Evolutionary conservation across 1,139 yeast genomes (phyloP).

Genomic region (Suhomyces anneliseae): DNA sequence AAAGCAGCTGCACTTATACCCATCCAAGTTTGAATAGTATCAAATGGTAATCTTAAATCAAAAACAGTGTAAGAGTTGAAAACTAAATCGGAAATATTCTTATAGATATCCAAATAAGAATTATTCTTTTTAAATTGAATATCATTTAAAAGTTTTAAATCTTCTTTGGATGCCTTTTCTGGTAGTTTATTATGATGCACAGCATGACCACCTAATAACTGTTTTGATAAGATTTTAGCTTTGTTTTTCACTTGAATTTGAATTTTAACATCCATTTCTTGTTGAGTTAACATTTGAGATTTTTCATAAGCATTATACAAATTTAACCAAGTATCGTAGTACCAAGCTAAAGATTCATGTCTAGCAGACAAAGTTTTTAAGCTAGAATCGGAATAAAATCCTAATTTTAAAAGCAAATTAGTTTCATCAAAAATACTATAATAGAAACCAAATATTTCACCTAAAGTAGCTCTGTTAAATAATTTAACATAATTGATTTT

Average conservation of each 20-base stretch:
- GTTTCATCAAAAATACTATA: constrained; percentile 26
- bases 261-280: constrained; percentile 26
- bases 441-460: constrained; percentile 23
- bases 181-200: constrained; percentile 1
- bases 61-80: constrained; percentile 50
- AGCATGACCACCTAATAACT: constrained; percentile 24
- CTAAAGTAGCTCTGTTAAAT: constrained; percentile 16
- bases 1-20: constrained; percentile 45
- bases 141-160: constrained; percentile 28
- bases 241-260: constrained; percentile 30
- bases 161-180: constrained; percentile 20
- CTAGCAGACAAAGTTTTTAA: constrained; percentile 17
- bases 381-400: constrained; percentile 16
- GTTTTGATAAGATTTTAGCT: constrained; percentile 39
- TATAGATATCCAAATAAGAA: constrained; percentile 43
- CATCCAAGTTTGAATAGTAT: constrained; percentile 50
- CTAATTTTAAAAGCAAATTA: constrained; percentile 22
- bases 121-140: constrained; percentile 41
- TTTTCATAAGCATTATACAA: constrained; percentile 23
- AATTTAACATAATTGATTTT: constrained; percentile 12
- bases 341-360: constrained; percentile 30
- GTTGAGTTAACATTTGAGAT: constrained; percentile 18
- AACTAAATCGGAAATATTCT: constrained; percentile 41
- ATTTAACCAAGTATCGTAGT: constrained; percentile 28
- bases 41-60: constrained; percentile 39